Conservation (phyloP, 805 yeast species). For the Lipomyces lipofer region DNA sequence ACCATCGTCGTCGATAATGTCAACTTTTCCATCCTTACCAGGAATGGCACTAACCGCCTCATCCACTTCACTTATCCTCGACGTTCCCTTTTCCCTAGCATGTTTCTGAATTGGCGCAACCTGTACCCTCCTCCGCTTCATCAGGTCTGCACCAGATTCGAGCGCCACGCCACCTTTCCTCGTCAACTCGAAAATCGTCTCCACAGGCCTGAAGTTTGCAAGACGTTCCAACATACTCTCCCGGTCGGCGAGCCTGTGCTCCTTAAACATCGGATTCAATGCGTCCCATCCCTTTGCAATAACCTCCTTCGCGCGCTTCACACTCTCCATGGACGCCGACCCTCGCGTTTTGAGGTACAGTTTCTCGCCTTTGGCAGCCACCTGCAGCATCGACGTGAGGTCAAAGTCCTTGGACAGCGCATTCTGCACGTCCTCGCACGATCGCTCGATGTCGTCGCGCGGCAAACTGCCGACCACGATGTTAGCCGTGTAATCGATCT, state of each 20-base stretch:
- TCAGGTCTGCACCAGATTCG: conserved; percentile 71
- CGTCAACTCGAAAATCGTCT: conserved; percentile 91
- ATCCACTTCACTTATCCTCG: background rate
- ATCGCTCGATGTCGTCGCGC: conserved; percentile 64
- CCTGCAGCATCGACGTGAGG: conserved; percentile 60
- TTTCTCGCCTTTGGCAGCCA: conserved; percentile 84
- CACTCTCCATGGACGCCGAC: conserved; percentile 83
- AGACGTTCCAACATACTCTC: conserved; percentile 69
- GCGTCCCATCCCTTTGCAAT: conserved; percentile 75
- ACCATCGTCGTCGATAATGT: background rate
- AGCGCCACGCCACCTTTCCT: conserved; percentile 52
- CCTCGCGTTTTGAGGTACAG: conserved; percentile 81
- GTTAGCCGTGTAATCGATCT: conserved; percentile 72
- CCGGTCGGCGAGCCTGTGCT: conserved; percentile 47
- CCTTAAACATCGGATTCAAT: conserved; percentile 65
- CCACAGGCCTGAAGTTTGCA: conserved; percentile 68
- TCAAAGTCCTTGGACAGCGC: conserved; percentile 67
- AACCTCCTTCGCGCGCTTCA: conserved; percentile 80
- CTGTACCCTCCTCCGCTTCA: conserved; percentile 83
- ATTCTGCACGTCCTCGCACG: conserved; percentile 69
- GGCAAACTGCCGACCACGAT: conserved; percentile 84
- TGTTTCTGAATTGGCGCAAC: conserved; percentile 83
- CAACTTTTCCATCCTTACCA: conserved; percentile 42
- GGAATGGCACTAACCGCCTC: conserved; percentile 29
- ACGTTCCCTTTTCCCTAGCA: conserved; percentile 62